These are phyloP conservation scores for Takakia lepidozioides DNA, from an alignment of 225 moss, liverwort and hornwort genomes.

Conservation along the genomic window DNA sequence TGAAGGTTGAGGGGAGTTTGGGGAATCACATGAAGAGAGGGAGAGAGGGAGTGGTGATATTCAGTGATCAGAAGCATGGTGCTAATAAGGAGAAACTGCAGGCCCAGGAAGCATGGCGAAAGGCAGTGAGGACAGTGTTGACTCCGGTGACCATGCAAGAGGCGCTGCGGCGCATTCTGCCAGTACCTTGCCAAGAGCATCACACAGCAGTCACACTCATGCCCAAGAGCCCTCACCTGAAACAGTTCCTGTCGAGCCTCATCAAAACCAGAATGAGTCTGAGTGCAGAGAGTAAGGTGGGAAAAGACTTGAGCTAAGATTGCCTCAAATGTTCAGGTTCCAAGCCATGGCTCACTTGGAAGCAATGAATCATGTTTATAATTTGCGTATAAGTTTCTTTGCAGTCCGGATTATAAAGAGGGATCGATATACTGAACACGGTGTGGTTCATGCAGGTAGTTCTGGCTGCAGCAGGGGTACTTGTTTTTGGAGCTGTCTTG, in stretches of 20 bases:
- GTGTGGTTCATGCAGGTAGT: conserved; percentile 51
- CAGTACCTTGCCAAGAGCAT: conserved; percentile 78
- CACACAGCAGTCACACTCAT: conserved; percentile 83
- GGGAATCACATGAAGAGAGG: too few species aligned
- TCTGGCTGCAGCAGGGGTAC: conserved; percentile 46
- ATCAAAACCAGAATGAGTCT: conserved; percentile 44
- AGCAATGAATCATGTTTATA: not conserved
- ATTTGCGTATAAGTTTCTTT: not conserved
- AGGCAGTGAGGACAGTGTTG: conserved; percentile 62
- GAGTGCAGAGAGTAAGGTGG: conserved; percentile 80
- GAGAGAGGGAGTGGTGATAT: conserved; percentile 10
- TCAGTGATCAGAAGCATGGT: too few species aligned
- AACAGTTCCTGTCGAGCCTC: conserved; percentile 42
- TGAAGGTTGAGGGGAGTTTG: too few species aligned
- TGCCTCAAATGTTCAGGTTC: too few species aligned
- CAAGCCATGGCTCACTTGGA: conserved; percentile 7
- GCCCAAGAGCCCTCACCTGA: conserved; percentile 55
- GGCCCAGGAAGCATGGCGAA: conserved; percentile 94
- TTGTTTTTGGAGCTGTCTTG: too few species aligned
- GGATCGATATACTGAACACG: not conserved
- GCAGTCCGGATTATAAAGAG: not conserved
- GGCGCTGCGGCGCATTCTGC: conserved; percentile 77
- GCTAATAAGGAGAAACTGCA: conserved; percentile 10
- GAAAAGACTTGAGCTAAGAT: too few species aligned
- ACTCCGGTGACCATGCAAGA: conserved; percentile 62